phyloP scores from a whole-genome alignment of 805 yeast genomes.

The Cyberlindnera veronae region DNA sequence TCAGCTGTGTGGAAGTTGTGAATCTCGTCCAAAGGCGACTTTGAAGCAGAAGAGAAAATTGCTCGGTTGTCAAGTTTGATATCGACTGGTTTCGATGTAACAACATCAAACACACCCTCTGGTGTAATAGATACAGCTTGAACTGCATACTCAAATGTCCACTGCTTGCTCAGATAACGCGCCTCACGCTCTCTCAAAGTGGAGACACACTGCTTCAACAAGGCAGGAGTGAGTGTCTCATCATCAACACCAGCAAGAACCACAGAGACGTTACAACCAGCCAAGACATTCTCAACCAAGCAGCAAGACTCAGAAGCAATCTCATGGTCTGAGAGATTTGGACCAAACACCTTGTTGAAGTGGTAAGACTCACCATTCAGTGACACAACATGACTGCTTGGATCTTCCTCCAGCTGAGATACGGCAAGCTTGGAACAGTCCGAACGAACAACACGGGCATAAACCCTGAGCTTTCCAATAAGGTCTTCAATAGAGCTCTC shows the following conservation, averaged over 20 bases:
- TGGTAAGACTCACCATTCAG: background rate
- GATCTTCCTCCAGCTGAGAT: slow-evolving; percentile 4
- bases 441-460: slow-evolving; percentile 8
- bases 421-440: background rate
- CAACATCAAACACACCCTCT: slow-evolving; percentile 14
- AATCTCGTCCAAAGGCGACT: background rate
- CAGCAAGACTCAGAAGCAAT: slow-evolving; percentile 7
- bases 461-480: slow-evolving; percentile 31
- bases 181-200: slow-evolving; percentile 8
- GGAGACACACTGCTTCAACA: slow-evolving; percentile 1
- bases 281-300: slow-evolving; percentile 10
- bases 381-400: slow-evolving; percentile 1
- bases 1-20: background rate
- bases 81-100: background rate
- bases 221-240: background rate
- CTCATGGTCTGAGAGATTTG: background rate
- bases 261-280: slow-evolving; percentile 17
- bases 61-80: slow-evolving; percentile 18
- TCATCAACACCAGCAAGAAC: slow-evolving; percentile 10
- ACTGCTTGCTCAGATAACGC: slow-evolving; percentile 9
- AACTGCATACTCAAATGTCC: slow-evolving; percentile 13
- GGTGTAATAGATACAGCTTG: slow-evolving; percentile 15
- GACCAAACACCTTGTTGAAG: slow-evolving; percentile 11
- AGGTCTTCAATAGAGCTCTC: slow-evolving; percentile 48
- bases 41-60: slow-evolving; percentile 2